Base-by-base conservation (phyloP, 1,139 yeast genomes). In the Protomyces macrosporus region DNA sequence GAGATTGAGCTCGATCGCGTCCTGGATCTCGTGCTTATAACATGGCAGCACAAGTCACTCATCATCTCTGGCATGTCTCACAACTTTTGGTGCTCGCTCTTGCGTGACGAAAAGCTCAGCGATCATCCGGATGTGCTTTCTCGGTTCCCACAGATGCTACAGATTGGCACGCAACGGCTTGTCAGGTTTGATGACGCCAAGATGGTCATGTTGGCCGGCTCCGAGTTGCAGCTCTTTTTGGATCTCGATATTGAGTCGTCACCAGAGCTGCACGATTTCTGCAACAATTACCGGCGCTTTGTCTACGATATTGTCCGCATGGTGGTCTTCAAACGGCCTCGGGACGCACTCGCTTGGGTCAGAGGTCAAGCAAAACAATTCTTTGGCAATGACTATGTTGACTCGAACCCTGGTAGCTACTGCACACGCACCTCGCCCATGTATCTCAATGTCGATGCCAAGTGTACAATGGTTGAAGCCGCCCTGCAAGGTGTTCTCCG, bases 401-500 rank as follows among this genome's bases (percentile, higher is more conserved):
- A 55, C 51, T 23, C 62, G 30, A 40, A 37, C 35, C 45, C 23
- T 7, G 32, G 14, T 6, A 53, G 33, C 14, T 63, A 55, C 45
- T 57, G 53, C 16, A 42, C 51, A 40, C 63, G 79, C 3, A 91
- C 84, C 65, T 84, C 87, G 14, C 84, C 88, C 55, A 85, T 93
- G 3, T 88, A 84, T 71, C 82, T 88, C 64, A 81, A 84, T 68
- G 95, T 96, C 0, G 82, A 86, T 65, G 83, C 96, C 0, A 97
- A 91, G 72, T 85, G 93, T 68, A 86, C 86, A 72, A 84, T 90
- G 35, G 89, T 90, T 48, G 98, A 93, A 74, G 87, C 96, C 52
- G 87, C 95, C 69, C 83, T 93, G 37, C 82, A 96, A 67, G 98
- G 98, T 48, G 87, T 95, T 45, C 85, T 95, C n/a, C 82, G 99